These are phyloP conservation scores for Leccinum variicolor DNA, from an alignment of 768 basidiomycete species.

Conservation along the genomic window DNA sequence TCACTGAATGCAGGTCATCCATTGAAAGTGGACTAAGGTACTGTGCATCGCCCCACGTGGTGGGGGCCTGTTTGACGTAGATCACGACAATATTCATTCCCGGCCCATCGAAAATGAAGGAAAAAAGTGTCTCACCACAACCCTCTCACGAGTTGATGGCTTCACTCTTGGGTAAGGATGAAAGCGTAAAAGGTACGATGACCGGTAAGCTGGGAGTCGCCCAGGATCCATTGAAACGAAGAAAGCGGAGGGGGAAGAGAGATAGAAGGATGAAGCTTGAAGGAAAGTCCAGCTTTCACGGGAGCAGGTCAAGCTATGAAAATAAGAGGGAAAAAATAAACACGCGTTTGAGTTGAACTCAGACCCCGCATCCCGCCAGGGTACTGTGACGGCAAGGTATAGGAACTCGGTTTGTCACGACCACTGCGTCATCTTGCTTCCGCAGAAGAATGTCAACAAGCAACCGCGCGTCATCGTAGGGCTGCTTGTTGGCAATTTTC, in stretches of 20 bases:
- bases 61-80: too few relatives aligned
- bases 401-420: constrained; percentile 14
- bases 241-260: not conserved
- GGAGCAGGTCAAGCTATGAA: constrained; percentile 1
- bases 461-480: not conserved
- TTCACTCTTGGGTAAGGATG: constrained; percentile 29
- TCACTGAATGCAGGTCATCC: not conserved
- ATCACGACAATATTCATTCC: too few relatives aligned
- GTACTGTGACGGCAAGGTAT: constrained; percentile 23
- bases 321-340: constrained; percentile 2
- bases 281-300: not conserved
- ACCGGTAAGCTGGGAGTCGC: constrained; percentile 25
- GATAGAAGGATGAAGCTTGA: not conserved
- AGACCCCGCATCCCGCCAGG: constrained; percentile 22
- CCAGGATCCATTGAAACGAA: constrained; percentile 14
- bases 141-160: constrained; percentile 21
- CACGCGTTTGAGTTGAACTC: constrained; percentile 16
- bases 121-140: constrained; percentile 15
- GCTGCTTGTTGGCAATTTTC: not conserved
- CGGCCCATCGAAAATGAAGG: not conserved
- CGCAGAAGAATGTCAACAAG: constrained; percentile 5
- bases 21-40: too few relatives aligned
- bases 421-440: constrained; percentile 16
- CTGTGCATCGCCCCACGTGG: too few relatives aligned
- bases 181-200: constrained; percentile 26